Evolutionary conservation across 441 rosid genomes (phyloP).

Genomic region (Mallotus repandus): DNA sequence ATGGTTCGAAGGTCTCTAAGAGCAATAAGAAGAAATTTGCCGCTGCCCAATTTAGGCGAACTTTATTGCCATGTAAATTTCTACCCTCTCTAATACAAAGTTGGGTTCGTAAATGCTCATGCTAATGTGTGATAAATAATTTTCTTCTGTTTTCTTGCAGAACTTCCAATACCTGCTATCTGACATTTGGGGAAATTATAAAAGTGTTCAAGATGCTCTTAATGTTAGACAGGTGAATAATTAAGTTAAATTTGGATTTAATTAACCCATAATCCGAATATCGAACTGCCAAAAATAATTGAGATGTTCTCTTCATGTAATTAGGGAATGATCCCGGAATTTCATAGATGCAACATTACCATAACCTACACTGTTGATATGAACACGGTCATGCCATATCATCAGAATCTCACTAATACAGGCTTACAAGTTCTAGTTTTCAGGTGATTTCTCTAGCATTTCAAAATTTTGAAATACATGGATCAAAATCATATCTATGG

Average conservation of each 20-base stretch:
- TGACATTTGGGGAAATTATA: slow-evolving; percentile 35
- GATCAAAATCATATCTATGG: neutral
- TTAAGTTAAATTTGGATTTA: no score
- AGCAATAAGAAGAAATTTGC: neutral
- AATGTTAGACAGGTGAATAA: slow-evolving; percentile 29
- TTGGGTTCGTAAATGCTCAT: neutral
- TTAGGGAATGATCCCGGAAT: slow-evolving; percentile 26
- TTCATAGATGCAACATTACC: slow-evolving; percentile 30
- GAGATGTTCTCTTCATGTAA: neutral
- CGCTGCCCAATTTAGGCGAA: neutral
- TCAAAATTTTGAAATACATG: neutral
- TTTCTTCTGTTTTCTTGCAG: slow-evolving; percentile 16
- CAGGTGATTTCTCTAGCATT: slow-evolving; percentile 23
- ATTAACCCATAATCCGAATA: no score
- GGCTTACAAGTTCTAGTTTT: slow-evolving; percentile 34
- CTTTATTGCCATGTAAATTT: slow-evolving; percentile 14
- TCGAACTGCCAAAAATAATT: neutral
- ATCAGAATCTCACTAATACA: slow-evolving; percentile 28
- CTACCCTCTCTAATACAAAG: neutral
- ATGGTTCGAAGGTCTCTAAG: neutral
- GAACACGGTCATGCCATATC: slow-evolving; percentile 18
- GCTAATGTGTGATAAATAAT: neutral
- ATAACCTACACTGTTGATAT: slow-evolving; percentile 27
- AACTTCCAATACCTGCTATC: slow-evolving; percentile 34
- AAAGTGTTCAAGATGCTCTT: slow-evolving; percentile 32